Base-by-base conservation (phyloP, 2,329 filamentous ascomycete species). In the Fusarium sp. region DNA sequence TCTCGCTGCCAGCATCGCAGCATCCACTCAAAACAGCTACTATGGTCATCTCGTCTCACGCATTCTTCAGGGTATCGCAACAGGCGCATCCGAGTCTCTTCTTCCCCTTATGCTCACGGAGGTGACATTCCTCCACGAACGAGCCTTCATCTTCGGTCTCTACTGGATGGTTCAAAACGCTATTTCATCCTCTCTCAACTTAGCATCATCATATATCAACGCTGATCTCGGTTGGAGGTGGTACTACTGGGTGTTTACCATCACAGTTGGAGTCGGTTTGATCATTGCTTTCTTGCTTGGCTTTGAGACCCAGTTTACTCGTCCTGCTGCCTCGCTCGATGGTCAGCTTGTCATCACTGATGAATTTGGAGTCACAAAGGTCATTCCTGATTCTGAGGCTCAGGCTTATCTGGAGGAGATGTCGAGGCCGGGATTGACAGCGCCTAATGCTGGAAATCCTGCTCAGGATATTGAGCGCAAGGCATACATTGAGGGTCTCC, bases 121-220 rank as follows among this genome's bases (percentile, higher is more conserved):
- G 15, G n/a, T 66, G 1, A 66, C 63, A 3, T 66, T 66, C 9
- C 63, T 66, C 6, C 63, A 66, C 1, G 63, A 66, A 9, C 37
- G 63, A 27, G 49, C 63, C 18, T 66, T 59, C 37, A 66, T 66
- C 14, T 66, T 66, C 3, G 63, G 63, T 0, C n/a, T 66, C 3
- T 66, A 66, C 61, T 66, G 63, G 63, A 66, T 66, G 63, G 44
- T 66, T 2, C 63, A 66, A 5, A 66, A 66, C 15, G 63, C 61
- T 0, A 9, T 59, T 2, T 66, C 63, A 1, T 65, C 60, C 4
- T 49, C 63, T 1, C 37, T 66, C 4, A 66, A 66, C n/a, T 5
- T 66, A 10, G 63, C 61, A 4, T 66, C 63, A 2, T 66, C 63
- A 4, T 66, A 66, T 23, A 49, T 66, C n/a, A 66, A 66, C 5